phyloP scores from a whole-genome alignment of 495 filamentous ascomycete genomes.

The Schizothecium vesticola region DNA sequence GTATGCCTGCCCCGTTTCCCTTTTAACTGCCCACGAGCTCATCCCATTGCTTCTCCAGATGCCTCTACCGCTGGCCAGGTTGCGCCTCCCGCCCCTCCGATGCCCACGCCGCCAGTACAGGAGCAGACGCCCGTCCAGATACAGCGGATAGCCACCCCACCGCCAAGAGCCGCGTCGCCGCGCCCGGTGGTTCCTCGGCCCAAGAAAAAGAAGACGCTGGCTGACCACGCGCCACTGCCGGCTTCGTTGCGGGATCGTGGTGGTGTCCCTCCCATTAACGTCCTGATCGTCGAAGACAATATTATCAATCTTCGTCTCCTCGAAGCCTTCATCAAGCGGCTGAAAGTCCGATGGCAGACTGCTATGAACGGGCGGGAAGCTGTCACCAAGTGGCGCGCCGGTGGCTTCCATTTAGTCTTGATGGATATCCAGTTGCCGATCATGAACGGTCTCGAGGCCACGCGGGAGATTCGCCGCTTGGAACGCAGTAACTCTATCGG shows the following conservation, averaged over 20 bases:
- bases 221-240: constrained; percentile 47
- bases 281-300: constrained; percentile 97
- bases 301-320: constrained; percentile 91
- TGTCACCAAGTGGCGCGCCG: constrained; percentile 83
- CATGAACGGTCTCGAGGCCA: constrained; percentile 96
- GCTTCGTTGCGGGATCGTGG: constrained; percentile 72
- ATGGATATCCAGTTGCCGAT: constrained; percentile 99
- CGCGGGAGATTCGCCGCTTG: constrained; percentile 86
- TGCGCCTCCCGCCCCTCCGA: constrained; percentile 44
- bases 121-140: constrained; percentile 19
- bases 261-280: constrained; percentile 92
- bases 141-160: constrained; percentile 46
- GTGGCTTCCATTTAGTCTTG: constrained; percentile 94
- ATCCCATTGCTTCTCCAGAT: constrained; percentile 49
- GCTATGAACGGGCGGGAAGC: constrained; percentile 92
- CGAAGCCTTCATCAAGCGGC: constrained; percentile 91
- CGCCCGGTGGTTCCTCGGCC: constrained; percentile 35
- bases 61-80: constrained; percentile 29
- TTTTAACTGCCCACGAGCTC: constrained; percentile 42
- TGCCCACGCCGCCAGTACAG: constrained; percentile 53
- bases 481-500: constrained; percentile 88
- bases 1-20: constrained; percentile 30
- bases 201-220: constrained; percentile 50
- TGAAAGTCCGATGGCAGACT: constrained; percentile 97
- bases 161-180: constrained; percentile 57